Evolutionary conservation across 345 rosid species (phyloP).

Genomic region (Eucalyptus erythrocorys): DNA sequence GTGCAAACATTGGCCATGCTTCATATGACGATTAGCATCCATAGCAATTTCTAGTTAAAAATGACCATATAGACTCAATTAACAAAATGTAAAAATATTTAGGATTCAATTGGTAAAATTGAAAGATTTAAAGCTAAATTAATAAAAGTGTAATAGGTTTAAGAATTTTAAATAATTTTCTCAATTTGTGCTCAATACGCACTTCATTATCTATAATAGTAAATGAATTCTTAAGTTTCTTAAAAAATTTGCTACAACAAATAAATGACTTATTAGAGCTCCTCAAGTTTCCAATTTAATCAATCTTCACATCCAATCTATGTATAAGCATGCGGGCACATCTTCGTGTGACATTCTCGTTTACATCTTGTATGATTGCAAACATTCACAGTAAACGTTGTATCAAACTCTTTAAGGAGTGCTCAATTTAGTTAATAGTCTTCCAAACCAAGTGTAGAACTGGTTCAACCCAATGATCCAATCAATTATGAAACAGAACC

Average conservation of each 20-base stretch:
- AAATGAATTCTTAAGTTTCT: background rate
- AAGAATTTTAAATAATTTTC: too few species aligned
- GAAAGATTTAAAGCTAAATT: too few species aligned
- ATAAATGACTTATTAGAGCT: background rate
- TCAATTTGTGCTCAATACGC: too few species aligned
- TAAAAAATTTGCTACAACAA: too few species aligned
- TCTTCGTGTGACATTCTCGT: background rate
- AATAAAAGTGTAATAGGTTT: too few species aligned
- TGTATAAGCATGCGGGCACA: background rate
- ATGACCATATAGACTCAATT: background rate
- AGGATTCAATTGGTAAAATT: too few species aligned
- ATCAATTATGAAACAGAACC: background rate
- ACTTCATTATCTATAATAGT: background rate
- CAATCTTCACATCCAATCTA: background rate
- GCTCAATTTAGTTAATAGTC: background rate
- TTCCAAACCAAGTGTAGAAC: background rate
- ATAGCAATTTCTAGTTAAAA: too few species aligned
- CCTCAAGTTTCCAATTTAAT: background rate
- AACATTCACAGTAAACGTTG: background rate
- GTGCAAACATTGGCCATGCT: background rate
- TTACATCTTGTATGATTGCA: background rate
- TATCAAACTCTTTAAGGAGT: background rate
- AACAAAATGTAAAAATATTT: too few species aligned
- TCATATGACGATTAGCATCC: too few species aligned
- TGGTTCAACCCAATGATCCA: background rate